phyloP scores from a whole-genome alignment of 441 rosid genomes.

The Gossypium gossypioides region DNA sequence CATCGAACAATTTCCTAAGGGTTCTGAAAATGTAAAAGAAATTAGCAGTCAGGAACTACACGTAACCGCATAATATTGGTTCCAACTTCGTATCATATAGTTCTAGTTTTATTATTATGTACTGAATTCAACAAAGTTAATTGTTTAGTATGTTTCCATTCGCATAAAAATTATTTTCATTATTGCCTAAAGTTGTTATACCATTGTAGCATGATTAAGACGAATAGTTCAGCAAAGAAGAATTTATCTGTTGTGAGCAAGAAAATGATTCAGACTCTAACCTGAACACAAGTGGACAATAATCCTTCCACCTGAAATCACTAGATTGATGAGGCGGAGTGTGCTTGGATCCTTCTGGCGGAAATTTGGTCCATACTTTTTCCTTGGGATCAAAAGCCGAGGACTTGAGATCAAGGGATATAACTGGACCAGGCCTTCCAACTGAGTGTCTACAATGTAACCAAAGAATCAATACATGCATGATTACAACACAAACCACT shows the following conservation, averaged over 20 bases:
- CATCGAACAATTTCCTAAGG: constrained; percentile 77
- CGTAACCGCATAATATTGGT: neutral
- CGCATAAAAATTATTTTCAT: neutral
- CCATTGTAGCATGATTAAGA: neutral
- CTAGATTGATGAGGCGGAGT: constrained; percentile 94
- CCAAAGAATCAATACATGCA: constrained; percentile 1
- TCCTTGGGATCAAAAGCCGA: constrained; percentile 89
- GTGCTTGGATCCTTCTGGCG: constrained; percentile 83
- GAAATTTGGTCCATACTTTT: constrained; percentile 97
- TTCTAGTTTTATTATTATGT: neutral
- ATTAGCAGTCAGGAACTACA: neutral
- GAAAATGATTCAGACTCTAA: constrained; percentile 17
- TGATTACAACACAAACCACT: neutral
- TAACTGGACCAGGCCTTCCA: constrained; percentile 83
- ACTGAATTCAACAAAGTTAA: neutral
- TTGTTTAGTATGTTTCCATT: neutral
- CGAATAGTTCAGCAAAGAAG: neutral
- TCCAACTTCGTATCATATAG: neutral
- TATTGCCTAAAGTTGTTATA: neutral
- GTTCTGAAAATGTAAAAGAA: constrained; percentile 47
- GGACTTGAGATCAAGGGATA: constrained; percentile 75
- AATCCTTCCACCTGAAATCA: constrained; percentile 95
- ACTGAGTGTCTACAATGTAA: constrained; percentile 63
- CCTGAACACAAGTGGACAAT: constrained; percentile 98
- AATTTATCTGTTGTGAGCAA: neutral